Evolutionary conservation across 2,329 filamentous ascomycete genomes (phyloP), one percentile per base, ranked within the genome.

Genomic region (Chrysoporthe puriensis): DNA sequence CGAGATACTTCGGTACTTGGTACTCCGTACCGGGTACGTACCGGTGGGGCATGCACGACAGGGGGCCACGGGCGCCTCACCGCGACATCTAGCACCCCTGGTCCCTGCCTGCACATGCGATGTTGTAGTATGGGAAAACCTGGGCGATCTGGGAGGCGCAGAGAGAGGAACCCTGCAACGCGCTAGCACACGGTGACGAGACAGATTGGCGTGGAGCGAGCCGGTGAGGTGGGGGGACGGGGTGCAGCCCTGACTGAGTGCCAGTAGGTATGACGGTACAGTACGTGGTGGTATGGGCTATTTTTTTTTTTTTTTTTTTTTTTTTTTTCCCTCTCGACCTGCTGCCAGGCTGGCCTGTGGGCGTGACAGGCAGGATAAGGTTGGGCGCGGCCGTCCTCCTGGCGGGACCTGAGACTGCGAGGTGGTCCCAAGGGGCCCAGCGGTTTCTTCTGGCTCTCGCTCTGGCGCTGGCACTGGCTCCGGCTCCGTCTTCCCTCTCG

Each of bases 101-200:
- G 36, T 62, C 68, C 66, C 61, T 68, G 66, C 52, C 34, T 48
- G 59, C 56, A 60, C 63, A 65, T 69, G 64, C 64, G 54, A 26
- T 43, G n/a, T 68, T 58, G 56, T 58, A 42, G 34, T 56, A 65
- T 67, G 67, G 26, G 56, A 70, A 65, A 64, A 69, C 63, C 36
- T 66, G 69, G 69, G 66, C 62, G 62, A 69, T 69, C 69, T 69
- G 56, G 57, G 61, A 70, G 66, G 54, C 67, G 66, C 69, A 70
- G 66, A 54, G 60, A 2, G 48, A 50, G 63, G 54, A 64, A 60
- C 66, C 69, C 63, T 70, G 66, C 61, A 68, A 52, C 1, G 44
- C 62, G 66, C 68, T 69, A 69, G 68, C 48, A 60, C 63, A 60
- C 62, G 57, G 58, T 64, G 65, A 69, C 66, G 62, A 66, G 59